Conservation (phyloP, 495 filamentous ascomycete genomes). For the Melanomma pulvis-pyrius region DNA sequence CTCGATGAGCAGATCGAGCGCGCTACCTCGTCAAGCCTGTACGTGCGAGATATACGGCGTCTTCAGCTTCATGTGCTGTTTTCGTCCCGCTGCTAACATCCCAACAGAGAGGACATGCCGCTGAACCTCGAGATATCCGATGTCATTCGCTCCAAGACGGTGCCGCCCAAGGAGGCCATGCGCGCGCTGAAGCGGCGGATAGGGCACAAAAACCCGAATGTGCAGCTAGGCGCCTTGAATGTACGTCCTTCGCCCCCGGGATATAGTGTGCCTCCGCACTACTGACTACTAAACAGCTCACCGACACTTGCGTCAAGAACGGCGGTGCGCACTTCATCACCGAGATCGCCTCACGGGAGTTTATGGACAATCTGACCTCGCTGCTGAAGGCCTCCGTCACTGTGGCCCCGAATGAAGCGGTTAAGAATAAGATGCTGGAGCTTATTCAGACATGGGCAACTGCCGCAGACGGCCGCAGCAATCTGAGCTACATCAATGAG, state of each 20-base stretch:
- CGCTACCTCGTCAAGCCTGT: conserved; percentile 92
- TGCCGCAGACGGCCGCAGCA: conserved; percentile 81
- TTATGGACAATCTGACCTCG: conserved; percentile 95
- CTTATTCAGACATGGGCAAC: conserved; percentile 92
- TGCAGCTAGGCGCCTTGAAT: conserved; percentile 89
- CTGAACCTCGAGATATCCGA: conserved; percentile 97
- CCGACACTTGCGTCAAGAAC: conserved; percentile 98
- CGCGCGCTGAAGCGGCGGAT: conserved; percentile 89
- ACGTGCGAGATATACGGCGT: conserved; percentile 36
- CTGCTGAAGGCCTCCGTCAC: conserved; percentile 78
- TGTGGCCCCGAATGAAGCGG: conserved; percentile 77
- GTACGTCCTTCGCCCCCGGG: conserved; percentile 51
- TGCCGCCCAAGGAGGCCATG: conserved; percentile 97
- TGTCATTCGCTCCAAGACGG: conserved; percentile 92
- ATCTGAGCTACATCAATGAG: conserved; percentile 82
- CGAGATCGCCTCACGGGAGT: conserved; percentile 94
- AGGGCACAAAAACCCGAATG: conserved; percentile 94
- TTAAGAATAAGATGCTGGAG: conserved; percentile 86
- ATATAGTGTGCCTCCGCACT: conserved; percentile 4
- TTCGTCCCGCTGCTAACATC: conserved; percentile 22
- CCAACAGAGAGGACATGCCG: conserved; percentile 86
- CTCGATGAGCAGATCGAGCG: conserved; percentile 96
- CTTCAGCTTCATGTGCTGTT: not conserved
- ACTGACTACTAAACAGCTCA: conserved; percentile 60
- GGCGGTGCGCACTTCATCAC: conserved; percentile 93